Evolutionary conservation across 2,329 filamentous ascomycete species (phyloP).

Genomic region (Xylariomycetidae sp.): DNA sequence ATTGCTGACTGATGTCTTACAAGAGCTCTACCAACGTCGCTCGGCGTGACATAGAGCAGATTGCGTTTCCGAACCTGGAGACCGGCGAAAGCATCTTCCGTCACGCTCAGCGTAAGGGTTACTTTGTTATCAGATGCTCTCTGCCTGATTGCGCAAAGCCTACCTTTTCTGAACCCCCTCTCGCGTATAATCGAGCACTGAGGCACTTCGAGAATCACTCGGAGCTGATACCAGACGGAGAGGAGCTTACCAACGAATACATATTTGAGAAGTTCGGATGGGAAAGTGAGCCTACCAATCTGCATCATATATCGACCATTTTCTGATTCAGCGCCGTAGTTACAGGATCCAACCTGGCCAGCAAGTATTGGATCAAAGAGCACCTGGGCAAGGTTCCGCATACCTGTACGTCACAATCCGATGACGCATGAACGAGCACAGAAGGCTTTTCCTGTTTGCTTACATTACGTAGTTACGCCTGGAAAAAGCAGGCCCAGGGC

Average conservation of each 20-base stretch:
- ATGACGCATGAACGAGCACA: no score
- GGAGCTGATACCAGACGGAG: conserved; percentile 5
- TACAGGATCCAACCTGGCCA: conserved; percentile 20
- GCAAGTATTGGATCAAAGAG: conserved; percentile 24
- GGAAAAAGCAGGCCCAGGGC: no score
- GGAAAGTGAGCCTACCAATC: conserved; percentile 15
- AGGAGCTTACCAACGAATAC: conserved; percentile 23
- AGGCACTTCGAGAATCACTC: conserved; percentile 24
- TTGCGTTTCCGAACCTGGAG: conserved; percentile 23
- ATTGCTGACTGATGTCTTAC: no score
- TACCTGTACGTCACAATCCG: conserved; percentile 24
- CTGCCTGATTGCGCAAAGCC: conserved; percentile 13
- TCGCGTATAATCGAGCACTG: conserved; percentile 23
- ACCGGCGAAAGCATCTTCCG: conserved; percentile 25
- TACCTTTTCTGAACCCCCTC: conserved; percentile 21
- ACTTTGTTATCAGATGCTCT: conserved; percentile 25
- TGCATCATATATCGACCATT: background rate
- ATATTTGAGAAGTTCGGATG: conserved; percentile 26
- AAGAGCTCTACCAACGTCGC: no score
- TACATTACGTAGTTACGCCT: conserved; percentile 15
- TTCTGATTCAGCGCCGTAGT: conserved; percentile 13
- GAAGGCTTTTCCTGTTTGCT: no score
- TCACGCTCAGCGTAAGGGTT: conserved; percentile 18
- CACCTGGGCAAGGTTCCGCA: conserved; percentile 22
- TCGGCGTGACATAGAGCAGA: no score